phyloP scores from a whole-genome alignment of 2,329 filamentous ascomycete species.

The Dendryphion nanum region DNA sequence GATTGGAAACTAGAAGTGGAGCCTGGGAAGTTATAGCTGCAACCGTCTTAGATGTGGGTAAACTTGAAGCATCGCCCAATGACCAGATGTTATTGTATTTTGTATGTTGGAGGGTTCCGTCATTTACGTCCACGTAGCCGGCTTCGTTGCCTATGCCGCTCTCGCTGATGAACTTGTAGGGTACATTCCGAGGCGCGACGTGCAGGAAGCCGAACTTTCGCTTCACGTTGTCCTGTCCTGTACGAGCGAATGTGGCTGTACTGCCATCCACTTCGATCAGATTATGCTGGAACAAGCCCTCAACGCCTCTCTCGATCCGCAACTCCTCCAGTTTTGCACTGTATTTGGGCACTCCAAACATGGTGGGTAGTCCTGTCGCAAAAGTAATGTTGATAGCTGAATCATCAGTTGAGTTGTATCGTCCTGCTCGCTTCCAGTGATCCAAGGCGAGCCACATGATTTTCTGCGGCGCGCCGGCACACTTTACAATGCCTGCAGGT shows the following conservation, averaged over 20 bases:
- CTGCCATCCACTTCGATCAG: conserved; percentile 38
- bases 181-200: conserved; percentile 39
- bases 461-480: conserved; percentile 42
- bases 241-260: conserved; percentile 32
- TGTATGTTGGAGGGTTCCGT: conserved; percentile 35
- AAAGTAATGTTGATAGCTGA: conserved; percentile 39
- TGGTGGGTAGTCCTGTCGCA: conserved; percentile 39
- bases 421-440: conserved; percentile 35
- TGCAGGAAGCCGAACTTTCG: conserved; percentile 39
- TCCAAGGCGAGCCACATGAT: conserved; percentile 44
- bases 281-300: conserved; percentile 41
- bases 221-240: conserved; percentile 24
- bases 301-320: conserved; percentile 35
- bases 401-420: conserved; percentile 27
- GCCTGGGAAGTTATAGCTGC: conserved; percentile 40
- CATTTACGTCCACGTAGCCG: conserved; percentile 39
- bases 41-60: conserved; percentile 41
- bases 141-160: conserved; percentile 34
- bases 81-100: conserved; percentile 42
- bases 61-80: conserved; percentile 36
- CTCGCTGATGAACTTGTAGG: conserved; percentile 37
- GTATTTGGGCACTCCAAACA: conserved; percentile 44
- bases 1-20: conserved; percentile 36
- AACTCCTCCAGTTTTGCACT: conserved; percentile 34
- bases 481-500: conserved; percentile 40